Evolutionary conservation across 345 rosid genomes (phyloP), one percentile per base, ranked within the genome.

Genomic region (Euphorbia lathyris): DNA sequence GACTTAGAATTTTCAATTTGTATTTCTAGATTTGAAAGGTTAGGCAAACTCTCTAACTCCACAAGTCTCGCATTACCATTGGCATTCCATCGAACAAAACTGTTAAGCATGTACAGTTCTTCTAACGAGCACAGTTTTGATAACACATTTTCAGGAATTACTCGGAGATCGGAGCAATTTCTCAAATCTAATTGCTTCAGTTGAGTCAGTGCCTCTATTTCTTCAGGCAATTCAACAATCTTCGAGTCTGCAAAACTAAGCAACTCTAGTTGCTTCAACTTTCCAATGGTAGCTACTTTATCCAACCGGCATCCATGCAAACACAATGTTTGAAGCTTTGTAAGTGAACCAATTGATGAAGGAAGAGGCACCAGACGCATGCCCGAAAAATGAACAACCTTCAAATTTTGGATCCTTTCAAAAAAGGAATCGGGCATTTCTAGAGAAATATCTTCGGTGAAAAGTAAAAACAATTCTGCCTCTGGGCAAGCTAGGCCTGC

Each of bases 181-280:
- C n/a, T n/a, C n/a, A n/a, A n/a, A n/a, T n/a, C n/a, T n/a, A n/a
- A n/a, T n/a, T n/a, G n/a, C n/a, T n/a, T n/a, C n/a, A n/a, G n/a
- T n/a, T n/a, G n/a, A n/a, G n/a, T n/a, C n/a, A n/a, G n/a, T n/a
- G n/a, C n/a, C n/a, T n/a, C n/a, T n/a, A n/a, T n/a, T n/a, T n/a
- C n/a, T n/a, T n/a, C n/a, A n/a, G n/a, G n/a, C n/a, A 78, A 27
- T 38, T 59, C 36, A 30, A 19, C 38, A 51, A 83, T 76, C 2
- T 53, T 47, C 26, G 83, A 83, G 0, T 22, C 45, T 3, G 0
- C 2, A 23, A 79, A 58, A 27, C 74, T 81, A 26, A 84, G 82
- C 29, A 76, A 47, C 53, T 77, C 77, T 7, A 77, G 32, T 43
- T 73, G 74, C 45, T 72, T 71, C 17, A 84, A 68, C 30, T 70